phyloP scores from a whole-genome alignment of 208 protist genomes.

The Leishmania tropica region DNA sequence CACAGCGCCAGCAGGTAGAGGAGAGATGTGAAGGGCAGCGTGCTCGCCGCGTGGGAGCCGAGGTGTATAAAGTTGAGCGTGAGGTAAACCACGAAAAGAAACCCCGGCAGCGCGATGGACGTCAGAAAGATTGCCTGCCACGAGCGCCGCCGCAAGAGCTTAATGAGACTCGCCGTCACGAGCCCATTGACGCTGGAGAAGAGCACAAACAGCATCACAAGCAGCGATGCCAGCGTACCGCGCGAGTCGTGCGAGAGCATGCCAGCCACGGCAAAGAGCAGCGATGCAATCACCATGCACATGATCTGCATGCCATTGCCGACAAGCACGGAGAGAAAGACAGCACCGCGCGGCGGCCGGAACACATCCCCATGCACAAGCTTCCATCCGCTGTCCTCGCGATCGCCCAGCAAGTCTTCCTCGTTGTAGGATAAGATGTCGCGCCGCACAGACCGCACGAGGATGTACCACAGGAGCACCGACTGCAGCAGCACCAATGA shows the following conservation, averaged over 20 bases:
- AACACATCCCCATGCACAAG: constrained; percentile 95
- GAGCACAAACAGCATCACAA: constrained; percentile 62
- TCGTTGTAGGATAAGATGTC: constrained; percentile 94
- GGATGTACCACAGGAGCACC: constrained; percentile 94
- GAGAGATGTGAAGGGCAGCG: constrained; percentile 60
- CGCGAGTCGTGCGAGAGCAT: constrained; percentile 92
- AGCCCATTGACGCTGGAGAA: constrained; percentile 83
- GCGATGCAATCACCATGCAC: constrained; percentile 59
- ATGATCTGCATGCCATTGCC: constrained; percentile 91
- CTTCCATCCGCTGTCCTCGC: constrained; percentile 94
- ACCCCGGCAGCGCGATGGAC: constrained; percentile 50
- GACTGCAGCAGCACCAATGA: constrained; percentile 95
- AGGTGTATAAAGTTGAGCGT: constrained; percentile 60
- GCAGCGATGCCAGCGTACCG: constrained; percentile 74
- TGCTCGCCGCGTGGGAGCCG: constrained; percentile 35
- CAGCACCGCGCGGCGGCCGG: constrained; percentile 78
- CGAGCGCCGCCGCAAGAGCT: constrained; percentile 69
- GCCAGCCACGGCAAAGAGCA: constrained; percentile 86
- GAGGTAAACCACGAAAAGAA: constrained; percentile 53
- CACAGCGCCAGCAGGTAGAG: constrained; percentile 46
- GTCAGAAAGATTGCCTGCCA: constrained; percentile 81
- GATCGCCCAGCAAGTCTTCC: constrained; percentile 45
- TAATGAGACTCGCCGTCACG: constrained; percentile 74
- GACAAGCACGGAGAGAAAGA: constrained; percentile 85
- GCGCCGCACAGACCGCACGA: constrained; percentile 91